These are phyloP conservation scores for Penicillium bovifimosum DNA, from an alignment of 495 filamentous ascomycete species.

Conservation along the genomic window DNA sequence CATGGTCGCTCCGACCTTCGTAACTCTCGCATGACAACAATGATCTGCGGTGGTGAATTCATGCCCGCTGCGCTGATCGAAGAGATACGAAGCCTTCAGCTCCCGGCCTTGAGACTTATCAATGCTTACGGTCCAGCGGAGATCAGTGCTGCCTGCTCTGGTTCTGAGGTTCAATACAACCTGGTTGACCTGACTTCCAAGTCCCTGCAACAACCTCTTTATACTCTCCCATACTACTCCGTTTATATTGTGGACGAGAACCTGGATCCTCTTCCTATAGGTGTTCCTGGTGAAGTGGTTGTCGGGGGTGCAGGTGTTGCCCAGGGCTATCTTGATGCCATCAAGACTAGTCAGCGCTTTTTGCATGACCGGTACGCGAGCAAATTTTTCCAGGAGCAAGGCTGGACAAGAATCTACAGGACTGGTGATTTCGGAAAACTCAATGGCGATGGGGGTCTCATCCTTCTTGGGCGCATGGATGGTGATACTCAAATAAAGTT, in stretches of 20 bases:
- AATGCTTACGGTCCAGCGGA: constrained; percentile 36
- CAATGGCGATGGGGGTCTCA: constrained; percentile 27
- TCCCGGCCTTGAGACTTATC: constrained; percentile 17
- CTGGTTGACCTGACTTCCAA: not conserved
- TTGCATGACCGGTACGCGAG: constrained; percentile 26
- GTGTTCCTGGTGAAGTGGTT: constrained; percentile 41
- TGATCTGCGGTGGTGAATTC: constrained; percentile 19
- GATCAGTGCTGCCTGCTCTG: constrained; percentile 20
- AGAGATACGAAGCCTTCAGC: constrained; percentile 19
- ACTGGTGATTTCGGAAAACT: constrained; percentile 25
- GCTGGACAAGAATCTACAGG: constrained; percentile 26
- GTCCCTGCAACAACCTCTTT: constrained; percentile 14
- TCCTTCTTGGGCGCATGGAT: constrained; percentile 32
- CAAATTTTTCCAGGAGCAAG: constrained; percentile 7
- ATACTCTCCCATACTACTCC: constrained; percentile 37
- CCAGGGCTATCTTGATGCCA: constrained; percentile 38
- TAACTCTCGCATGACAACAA: not conserved
- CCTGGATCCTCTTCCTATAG: constrained; percentile 34
- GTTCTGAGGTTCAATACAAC: constrained; percentile 12
- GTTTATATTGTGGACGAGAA: constrained; percentile 45
- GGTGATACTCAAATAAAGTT: constrained; percentile 50
- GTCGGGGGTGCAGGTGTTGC: constrained; percentile 41
- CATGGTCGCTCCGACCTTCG: constrained; percentile 16
- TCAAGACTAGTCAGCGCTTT: constrained; percentile 30
- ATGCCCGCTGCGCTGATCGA: constrained; percentile 10